Base-by-base conservation (phyloP, 2,329 filamentous ascomycete species). In the Colletotrichum truncatum region DNA sequence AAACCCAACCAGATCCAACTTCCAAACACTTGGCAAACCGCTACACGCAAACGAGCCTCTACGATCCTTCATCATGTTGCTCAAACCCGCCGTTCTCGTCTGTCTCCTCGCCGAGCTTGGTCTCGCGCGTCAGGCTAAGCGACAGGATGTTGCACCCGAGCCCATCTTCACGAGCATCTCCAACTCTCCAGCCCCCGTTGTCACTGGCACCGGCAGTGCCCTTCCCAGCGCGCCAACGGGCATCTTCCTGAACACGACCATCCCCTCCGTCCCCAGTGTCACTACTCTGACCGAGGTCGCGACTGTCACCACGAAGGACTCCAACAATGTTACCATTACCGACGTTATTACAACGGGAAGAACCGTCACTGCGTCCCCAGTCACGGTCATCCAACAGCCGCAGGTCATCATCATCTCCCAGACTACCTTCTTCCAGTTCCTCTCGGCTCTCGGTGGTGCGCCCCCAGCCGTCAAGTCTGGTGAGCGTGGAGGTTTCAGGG, bases 401-500 rank as follows among this genome's bases (percentile, higher is more conserved):
- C 34, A 56, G 14, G 23, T 69, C 61, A 66, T 69, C 53, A 66
- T 68, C 41, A 64, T 68, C 41, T 63, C 66, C 34, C 67, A 68
- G 53, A 32, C 55, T 28, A 68, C 67, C 45, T 67, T 68, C 46
- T 68, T 68, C 55, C 55, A 55, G 46, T 68, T 68, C 60, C 55
- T 54, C 49, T 67, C 67, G n/a, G 67, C 41, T 30, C 65, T 68
- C 21, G 67, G 67, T 14, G 67, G 60, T n/a, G 58, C 60, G 1
- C 41, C 52, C 4, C 67, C 67, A 10, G 59, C 64, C n/a, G 67
- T 67, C 10, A 41, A 58, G 51, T 38, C 43, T 4, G 67, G 59
- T 11, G 36, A 67, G 49, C 58, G 57, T 43, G 67, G 67, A 23
- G 67, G 67, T 41, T 68, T 68, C 65, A 41, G 66, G 39, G 67